Base-by-base conservation (phyloP, 2,329 filamentous ascomycete genomes). In the Fusarium newnesense region DNA sequence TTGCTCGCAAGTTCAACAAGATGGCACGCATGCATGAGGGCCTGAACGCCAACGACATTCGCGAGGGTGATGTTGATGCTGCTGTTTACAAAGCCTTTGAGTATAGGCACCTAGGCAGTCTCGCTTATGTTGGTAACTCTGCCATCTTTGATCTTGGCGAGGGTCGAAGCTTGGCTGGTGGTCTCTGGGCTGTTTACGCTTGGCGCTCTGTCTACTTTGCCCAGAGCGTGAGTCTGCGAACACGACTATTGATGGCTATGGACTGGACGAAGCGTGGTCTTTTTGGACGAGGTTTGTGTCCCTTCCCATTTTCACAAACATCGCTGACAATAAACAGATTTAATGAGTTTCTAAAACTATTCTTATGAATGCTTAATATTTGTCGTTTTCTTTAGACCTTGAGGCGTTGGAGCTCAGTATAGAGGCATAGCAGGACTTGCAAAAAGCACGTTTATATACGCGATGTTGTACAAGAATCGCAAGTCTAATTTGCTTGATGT, bases 131-230 rank as follows among this genome's bases (percentile, higher is more conserved):
- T 75, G 97, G 97, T 49, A 99, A 99, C 81, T 95, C 95, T 12
- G 96, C 96, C 9, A 92, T 99, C 44, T 99, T 99, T 78, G 96
- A 99, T 80, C 90, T 96, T 60, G 90, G 90, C 12, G 89, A 92
- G 47, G 95, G 94, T 1, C 88, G 92, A 86, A 95, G 88, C 76
- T 84, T 96, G 64, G 90, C 90, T 3, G 96, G 96, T 57, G 96
- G 96, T 0, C 83, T 99, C 50, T 88, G 97, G 87, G 96, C 95
- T 1, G 96, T 98, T 54, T 99, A 99, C 81, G 90, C 97, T 39
- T 99, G 96, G 96, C 87, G 96, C 70, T 95, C 94, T 73, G 92
- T 98, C 19, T 99, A 99, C 84, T 99, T 99, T 85, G 95, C 96
- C 18, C 94, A 99, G 86, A 97, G 94, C 79, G 96, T 99, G 53